Evolutionary conservation across 257 asterid genomes (phyloP), one percentile per base, ranked within the genome.

Genomic region (Nicotiana tabacum): DNA sequence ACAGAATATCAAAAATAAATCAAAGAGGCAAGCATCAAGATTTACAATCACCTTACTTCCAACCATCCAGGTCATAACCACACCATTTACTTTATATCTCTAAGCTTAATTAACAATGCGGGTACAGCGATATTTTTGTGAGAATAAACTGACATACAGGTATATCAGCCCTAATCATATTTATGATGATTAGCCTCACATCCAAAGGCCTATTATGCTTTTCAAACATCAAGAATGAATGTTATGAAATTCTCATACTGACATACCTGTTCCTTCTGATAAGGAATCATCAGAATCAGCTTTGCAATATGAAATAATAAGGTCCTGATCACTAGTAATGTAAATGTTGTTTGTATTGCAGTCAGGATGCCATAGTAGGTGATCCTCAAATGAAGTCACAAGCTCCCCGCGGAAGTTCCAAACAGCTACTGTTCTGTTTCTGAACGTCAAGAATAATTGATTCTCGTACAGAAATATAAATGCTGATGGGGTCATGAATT

Each of bases 381-480:
- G 99, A 83, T 94, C 99, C 90, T 95, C 97, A 68, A 95, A 95
- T 5, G 98, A 94, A 35, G 99, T 94, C 79, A 95, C 99, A n/a
- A 95, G 95, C 91, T 95, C 98, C 83, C 99, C 99, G 29, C 98
- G 88, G 89, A 95, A 95, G 91, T 95, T 95, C 99, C 99, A 95
- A 81, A 95, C 99, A 57, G 98, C 97, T 37, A 95, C 99, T 0
- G 97, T 91, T 68, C 98, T 90, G 82, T 94, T 92, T 92, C 98
- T 90, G 87, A 95, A 95, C 6, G 99, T 95, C 91, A 95, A 85
- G 89, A 95, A 95, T 58, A 95, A 87, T 83, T 95, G 99, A 84
- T 95, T 95, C 91, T 95, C 99, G 35, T 95, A 95, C 77, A 95
- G 87, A 87, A 95, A 95, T 91, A 95, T 95, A 82, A 95, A 95